Conservation (phyloP, 371 early-diverging fungal genomes). For the Mortierella sp. region DNA sequence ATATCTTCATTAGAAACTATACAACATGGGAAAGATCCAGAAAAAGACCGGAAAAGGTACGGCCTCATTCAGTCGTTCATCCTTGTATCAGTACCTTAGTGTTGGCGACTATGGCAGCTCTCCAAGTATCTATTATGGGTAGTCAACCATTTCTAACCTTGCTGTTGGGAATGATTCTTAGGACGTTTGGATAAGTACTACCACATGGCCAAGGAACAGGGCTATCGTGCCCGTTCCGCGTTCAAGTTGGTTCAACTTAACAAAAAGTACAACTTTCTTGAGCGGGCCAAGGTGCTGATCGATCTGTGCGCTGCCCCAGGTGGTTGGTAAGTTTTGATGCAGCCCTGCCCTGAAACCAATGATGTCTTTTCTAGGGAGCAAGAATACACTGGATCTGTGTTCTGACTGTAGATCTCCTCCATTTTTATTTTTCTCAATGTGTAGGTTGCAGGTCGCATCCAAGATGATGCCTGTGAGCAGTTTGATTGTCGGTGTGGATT, state of each 20-base stretch:
- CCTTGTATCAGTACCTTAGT: background rate
- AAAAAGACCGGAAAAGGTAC: slow-evolving; percentile 58
- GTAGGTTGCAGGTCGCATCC: slow-evolving; percentile 91
- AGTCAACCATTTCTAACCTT: background rate
- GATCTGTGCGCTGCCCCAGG: slow-evolving; percentile 99
- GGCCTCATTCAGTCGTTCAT: background rate
- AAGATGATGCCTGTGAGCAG: slow-evolving; percentile 97
- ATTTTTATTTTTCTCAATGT: background rate
- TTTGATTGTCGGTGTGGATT: slow-evolving; percentile 97
- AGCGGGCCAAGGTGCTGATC: slow-evolving; percentile 89
- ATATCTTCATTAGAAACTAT: slow-evolving; percentile 1
- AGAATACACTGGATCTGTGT: too few species aligned
- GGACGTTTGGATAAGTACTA: slow-evolving; percentile 99
- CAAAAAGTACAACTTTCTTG: slow-evolving; percentile 98
- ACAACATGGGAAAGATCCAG: slow-evolving; percentile 54
- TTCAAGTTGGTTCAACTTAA: slow-evolving; percentile 99
- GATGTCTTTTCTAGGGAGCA: background rate
- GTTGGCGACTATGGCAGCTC: background rate
- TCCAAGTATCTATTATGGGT: background rate
- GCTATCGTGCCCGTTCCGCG: slow-evolving; percentile 99
- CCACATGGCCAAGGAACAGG: slow-evolving; percentile 99
- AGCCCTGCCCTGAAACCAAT: slow-evolving; percentile 13
- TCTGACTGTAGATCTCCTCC: background rate
- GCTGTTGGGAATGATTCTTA: background rate
- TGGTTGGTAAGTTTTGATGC: slow-evolving; percentile 85